These are phyloP conservation scores for Rhizopogon roseolus DNA, from an alignment of 768 basidiomycete species.

Conservation along the genomic window DNA sequence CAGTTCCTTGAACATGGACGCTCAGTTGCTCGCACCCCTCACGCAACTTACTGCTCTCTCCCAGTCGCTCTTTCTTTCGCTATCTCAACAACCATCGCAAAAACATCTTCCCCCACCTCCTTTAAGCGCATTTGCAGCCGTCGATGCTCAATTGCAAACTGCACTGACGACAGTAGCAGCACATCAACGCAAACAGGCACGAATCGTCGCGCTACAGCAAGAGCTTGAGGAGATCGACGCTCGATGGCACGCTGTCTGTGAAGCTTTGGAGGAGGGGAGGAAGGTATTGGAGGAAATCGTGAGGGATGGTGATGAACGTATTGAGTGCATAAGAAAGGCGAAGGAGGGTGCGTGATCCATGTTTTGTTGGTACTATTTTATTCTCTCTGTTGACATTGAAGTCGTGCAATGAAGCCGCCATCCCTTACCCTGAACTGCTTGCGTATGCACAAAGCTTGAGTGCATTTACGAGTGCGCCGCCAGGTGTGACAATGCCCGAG, in stretches of 20 bases:
- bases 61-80: slow-evolving; percentile 59
- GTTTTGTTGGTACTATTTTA: not conserved
- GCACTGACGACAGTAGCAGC: slow-evolving; percentile 61
- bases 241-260: slow-evolving; percentile 66
- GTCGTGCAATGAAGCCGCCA: slow-evolving; percentile 45
- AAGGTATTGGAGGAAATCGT: slow-evolving; percentile 66
- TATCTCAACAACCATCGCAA: slow-evolving; percentile 51
- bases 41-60: slow-evolving; percentile 62
- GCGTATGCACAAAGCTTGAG: slow-evolving; percentile 83
- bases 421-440: slow-evolving; percentile 79
- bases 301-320: slow-evolving; percentile 69
- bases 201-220: slow-evolving; percentile 64
- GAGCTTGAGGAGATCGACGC: slow-evolving; percentile 67
- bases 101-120: slow-evolving; percentile 58
- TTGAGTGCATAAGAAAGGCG: slow-evolving; percentile 66
- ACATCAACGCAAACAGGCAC: slow-evolving; percentile 74
- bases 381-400: not conserved
- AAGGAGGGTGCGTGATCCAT: slow-evolving; percentile 50
- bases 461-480: slow-evolving; percentile 84
- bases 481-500: slow-evolving; percentile 70
- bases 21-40: slow-evolving; percentile 53
- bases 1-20: slow-evolving; percentile 36
- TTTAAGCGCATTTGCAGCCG: slow-evolving; percentile 40
- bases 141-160: slow-evolving; percentile 62
- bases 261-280: slow-evolving; percentile 60